Conservation (phyloP, 192 early-diverging fungal species). For the Rhizophagus clarus region DNA sequence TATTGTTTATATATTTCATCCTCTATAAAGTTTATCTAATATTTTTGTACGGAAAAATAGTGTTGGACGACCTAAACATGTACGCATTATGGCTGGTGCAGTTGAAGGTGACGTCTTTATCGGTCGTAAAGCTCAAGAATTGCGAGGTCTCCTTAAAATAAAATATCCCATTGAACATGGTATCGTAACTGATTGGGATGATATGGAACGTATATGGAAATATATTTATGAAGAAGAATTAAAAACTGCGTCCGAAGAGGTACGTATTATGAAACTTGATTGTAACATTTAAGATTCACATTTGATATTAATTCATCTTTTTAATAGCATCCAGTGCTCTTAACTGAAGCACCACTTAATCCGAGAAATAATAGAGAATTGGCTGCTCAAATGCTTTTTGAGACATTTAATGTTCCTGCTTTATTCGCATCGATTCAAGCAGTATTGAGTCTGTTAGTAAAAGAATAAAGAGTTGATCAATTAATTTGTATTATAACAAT, state of each 20-base stretch:
- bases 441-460: slow-evolving; percentile 86
- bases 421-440: slow-evolving; percentile 97
- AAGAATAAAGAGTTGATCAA: not conserved
- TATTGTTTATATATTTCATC: not conserved
- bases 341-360: slow-evolving; percentile 97
- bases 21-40: not conserved
- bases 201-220: slow-evolving; percentile 99
- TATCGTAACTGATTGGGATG: slow-evolving; percentile 96
- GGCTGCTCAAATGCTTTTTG: slow-evolving; percentile 97
- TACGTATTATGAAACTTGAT: slow-evolving; percentile 39
- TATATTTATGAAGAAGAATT: slow-evolving; percentile 97
- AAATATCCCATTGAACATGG: slow-evolving; percentile 98
- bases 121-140: slow-evolving; percentile 93
- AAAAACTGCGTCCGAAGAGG: slow-evolving; percentile 93
- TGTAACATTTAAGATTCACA: not conserved
- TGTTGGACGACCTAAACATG: slow-evolving; percentile 96
- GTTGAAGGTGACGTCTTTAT: slow-evolving; percentile 96
- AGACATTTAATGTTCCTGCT: slow-evolving; percentile 98
- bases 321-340: slow-evolving; percentile 88
- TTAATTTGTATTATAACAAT: not conserved
- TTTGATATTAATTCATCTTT: not conserved
- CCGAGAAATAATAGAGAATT: slow-evolving; percentile 90
- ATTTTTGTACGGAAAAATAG: slow-evolving; percentile 36
- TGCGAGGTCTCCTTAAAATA: slow-evolving; percentile 91
- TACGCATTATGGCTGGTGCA: slow-evolving; percentile 96